Evolutionary conservation across 176 grass and related monocot genomes (phyloP).

Genomic region (Lolium rigidum): DNA sequence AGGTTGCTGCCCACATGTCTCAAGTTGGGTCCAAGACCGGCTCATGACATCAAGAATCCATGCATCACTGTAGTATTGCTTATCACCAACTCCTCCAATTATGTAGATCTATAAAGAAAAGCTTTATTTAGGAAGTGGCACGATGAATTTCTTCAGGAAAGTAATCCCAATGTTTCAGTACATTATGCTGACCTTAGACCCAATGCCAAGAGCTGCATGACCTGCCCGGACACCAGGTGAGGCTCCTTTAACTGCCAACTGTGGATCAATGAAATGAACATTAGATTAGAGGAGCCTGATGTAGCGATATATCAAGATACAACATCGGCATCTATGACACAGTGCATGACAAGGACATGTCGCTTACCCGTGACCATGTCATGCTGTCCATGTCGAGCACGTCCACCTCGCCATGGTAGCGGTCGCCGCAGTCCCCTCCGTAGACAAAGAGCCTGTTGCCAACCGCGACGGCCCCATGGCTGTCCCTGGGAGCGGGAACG

Average conservation of each 20-base stretch:
- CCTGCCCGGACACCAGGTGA: conserved; percentile 91
- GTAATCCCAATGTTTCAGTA: background rate
- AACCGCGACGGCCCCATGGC: conserved; percentile 75
- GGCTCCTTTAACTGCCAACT: conserved; percentile 77
- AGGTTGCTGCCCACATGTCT: conserved; percentile 81
- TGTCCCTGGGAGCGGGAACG: conserved; percentile 75
- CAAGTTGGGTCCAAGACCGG: conserved; percentile 77
- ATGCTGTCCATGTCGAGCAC: conserved; percentile 82
- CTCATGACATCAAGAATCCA: conserved; percentile 84
- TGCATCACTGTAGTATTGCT: conserved; percentile 94
- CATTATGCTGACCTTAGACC: conserved; percentile 71
- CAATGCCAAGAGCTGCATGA: conserved; percentile 80
- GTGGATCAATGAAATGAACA: conserved; percentile 34
- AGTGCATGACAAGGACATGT: conserved; percentile 32
- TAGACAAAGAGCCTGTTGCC: conserved; percentile 73
- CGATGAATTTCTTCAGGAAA: background rate
- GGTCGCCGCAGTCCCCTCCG: conserved; percentile 89
- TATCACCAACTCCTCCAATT: conserved; percentile 94
- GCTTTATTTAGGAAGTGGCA: conserved; percentile 23
- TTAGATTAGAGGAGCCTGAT: background rate
- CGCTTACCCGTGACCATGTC: conserved; percentile 90
- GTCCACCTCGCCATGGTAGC: conserved; percentile 92
- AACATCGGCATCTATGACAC: conserved; percentile 43
- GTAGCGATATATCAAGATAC: conserved; percentile 3
- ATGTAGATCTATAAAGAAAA: conserved; percentile 67